Evolutionary conservation across 2,329 filamentous ascomycete genomes (phyloP).

Genomic region (Pyrenophora teres): DNA sequence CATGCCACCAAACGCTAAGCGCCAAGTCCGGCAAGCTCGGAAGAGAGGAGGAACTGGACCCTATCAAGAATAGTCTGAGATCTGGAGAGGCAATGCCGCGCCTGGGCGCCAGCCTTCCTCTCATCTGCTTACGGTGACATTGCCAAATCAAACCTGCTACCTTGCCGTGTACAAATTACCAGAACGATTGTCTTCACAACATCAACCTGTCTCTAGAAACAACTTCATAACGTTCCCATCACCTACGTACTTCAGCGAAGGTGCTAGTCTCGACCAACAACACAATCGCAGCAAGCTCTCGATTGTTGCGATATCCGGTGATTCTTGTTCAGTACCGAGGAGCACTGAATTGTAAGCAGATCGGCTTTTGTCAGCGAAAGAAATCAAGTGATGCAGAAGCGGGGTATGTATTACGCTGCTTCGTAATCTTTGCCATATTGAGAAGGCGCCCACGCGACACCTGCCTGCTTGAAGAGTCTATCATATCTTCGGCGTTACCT

Average conservation of each 20-base stretch:
- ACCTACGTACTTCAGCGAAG: too few relatives aligned
- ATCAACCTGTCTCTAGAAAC: too few relatives aligned
- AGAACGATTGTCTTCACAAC: neutral
- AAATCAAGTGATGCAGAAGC: constrained; percentile 11
- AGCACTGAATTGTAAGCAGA: constrained; percentile 5
- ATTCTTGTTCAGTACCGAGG: neutral
- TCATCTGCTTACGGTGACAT: neutral
- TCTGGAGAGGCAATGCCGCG: neutral
- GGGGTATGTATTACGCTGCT: constrained; percentile 15
- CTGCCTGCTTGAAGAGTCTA: constrained; percentile 1
- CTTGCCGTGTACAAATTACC: neutral
- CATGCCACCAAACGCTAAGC: neutral
- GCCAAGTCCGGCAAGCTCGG: neutral
- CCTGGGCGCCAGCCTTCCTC: neutral
- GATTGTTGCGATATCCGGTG: neutral
- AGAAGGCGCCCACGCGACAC: constrained; percentile 1
- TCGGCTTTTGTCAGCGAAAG: constrained; percentile 15
- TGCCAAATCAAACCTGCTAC: neutral
- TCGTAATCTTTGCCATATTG: neutral
- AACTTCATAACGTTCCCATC: too few relatives aligned
- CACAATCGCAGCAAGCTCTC: too few relatives aligned
- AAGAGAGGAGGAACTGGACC: neutral
- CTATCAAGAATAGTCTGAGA: neutral
- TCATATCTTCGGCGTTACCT: neutral
- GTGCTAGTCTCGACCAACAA: too few relatives aligned